phyloP scores from a whole-genome alignment of 768 basidiomycete genomes.

The Sarcomyxa edulis region DNA sequence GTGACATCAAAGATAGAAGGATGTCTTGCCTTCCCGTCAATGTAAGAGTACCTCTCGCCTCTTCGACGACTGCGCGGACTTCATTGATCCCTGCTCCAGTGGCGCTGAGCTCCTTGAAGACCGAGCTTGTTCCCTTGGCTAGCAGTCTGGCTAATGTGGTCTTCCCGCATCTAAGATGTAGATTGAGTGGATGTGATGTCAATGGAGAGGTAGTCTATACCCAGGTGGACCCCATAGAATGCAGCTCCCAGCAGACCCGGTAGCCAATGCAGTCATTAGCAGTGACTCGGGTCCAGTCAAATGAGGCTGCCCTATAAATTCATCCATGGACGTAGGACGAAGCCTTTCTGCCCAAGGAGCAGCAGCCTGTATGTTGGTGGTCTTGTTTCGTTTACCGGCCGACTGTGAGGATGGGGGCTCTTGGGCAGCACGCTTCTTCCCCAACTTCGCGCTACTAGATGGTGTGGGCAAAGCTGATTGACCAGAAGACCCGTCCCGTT shows the following conservation, averaged over 20 bases:
- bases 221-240: constrained; percentile 78
- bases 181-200: neutral
- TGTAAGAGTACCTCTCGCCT: constrained; percentile 61
- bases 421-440: constrained; percentile 1
- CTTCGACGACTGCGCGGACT: constrained; percentile 67
- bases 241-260: constrained; percentile 50
- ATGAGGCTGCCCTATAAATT: constrained; percentile 71
- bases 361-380: constrained; percentile 27
- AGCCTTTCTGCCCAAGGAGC: constrained; percentile 69
- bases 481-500: too few relatives aligned
- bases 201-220: constrained; percentile 19
- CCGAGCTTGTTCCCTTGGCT: constrained; percentile 49
- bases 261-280: constrained; percentile 46
- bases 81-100: constrained; percentile 66
- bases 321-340: constrained; percentile 55
- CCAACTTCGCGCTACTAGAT: too few relatives aligned
- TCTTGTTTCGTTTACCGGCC: constrained; percentile 14
- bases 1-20: neutral
- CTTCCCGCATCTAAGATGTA: constrained; percentile 51
- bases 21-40: constrained; percentile 54
- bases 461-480: too few relatives aligned
- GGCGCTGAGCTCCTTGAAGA: constrained; percentile 77
- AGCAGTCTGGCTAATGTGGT: constrained; percentile 74
- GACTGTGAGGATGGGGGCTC: constrained; percentile 16
- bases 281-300: constrained; percentile 53